phyloP scores from a whole-genome alignment of 441 rosid genomes.

The Populus tomentosa region DNA sequence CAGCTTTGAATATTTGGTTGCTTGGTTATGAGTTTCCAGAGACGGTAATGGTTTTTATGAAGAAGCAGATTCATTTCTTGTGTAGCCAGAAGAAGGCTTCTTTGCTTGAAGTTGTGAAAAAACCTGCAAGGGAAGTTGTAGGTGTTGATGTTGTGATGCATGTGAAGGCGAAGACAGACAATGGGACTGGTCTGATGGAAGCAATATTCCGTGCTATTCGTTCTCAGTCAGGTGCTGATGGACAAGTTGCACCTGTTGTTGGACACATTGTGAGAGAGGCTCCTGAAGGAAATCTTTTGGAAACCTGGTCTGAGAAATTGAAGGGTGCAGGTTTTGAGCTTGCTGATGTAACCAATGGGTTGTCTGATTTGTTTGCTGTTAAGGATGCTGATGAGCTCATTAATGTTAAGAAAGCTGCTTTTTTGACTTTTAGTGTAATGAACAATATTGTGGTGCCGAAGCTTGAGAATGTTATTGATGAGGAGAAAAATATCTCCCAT shows the following conservation, averaged over 20 bases:
- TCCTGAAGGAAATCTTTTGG: constrained; percentile 82
- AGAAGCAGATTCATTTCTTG: constrained; percentile 67
- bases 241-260: constrained; percentile 40
- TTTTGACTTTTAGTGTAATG: constrained; percentile 61
- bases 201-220: constrained; percentile 47
- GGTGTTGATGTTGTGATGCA: constrained; percentile 59
- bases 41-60: constrained; percentile 71
- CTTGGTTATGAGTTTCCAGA: constrained; percentile 87
- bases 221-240: constrained; percentile 33
- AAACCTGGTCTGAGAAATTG: constrained; percentile 63
- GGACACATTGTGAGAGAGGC: constrained; percentile 68
- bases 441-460: constrained; percentile 71
- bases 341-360: constrained; percentile 54
- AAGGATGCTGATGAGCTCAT: constrained; percentile 59
- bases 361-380: constrained; percentile 70
- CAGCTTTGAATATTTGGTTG: constrained; percentile 79
- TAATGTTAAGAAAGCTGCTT: constrained; percentile 73
- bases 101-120: constrained; percentile 59
- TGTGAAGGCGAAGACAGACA: constrained; percentile 57
- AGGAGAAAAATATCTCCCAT: constrained; percentile 74
- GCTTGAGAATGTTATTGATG: constrained; percentile 80
- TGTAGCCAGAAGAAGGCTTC: constrained; percentile 72
- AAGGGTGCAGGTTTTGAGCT: constrained; percentile 49
- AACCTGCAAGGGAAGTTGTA: constrained; percentile 51
- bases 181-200: constrained; percentile 63